A percentile compares a stretch with the other conserved stretches of the same genome.
phyloP scores from a whole-genome alignment of 345 rosid genomes.

The Litchi chinensis region DNA sequence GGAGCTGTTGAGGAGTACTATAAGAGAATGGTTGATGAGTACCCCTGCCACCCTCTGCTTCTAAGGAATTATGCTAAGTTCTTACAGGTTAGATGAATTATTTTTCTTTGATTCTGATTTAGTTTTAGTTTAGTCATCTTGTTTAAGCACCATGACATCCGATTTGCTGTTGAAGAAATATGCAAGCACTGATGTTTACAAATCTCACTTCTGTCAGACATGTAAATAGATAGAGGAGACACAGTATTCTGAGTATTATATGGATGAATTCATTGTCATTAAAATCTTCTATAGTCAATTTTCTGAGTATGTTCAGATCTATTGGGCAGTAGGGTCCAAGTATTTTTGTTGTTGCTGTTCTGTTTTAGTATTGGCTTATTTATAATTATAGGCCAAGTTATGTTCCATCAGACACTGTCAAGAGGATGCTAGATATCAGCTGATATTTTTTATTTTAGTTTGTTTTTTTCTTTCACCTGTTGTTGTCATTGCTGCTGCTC shows the following conservation, averaged over 20 bases:
- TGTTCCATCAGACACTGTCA: not conserved
- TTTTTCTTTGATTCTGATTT: constrained; percentile 8
- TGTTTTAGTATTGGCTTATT: not conserved
- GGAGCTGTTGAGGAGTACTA: constrained; percentile 54
- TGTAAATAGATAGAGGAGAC: not conserved
- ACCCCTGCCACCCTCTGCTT: constrained; percentile 71
- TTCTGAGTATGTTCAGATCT: not conserved
- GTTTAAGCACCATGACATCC: not conserved
- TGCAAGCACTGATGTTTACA: not conserved
- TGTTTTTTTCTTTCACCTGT: no score
- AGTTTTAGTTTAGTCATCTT: not conserved
- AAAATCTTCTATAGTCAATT: not conserved
- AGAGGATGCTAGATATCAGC: not conserved
- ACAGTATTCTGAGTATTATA: no score
- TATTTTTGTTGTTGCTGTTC: not conserved
- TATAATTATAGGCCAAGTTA: not conserved
- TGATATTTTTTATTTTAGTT: not conserved
- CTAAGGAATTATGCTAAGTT: constrained; percentile 70
- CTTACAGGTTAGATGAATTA: constrained; percentile 54
- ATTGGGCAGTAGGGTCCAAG: not conserved
- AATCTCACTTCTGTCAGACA: not conserved
- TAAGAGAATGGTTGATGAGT: constrained; percentile 62
- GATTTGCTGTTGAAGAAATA: not conserved
- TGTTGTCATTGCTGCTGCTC: not conserved
- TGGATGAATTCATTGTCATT: not conserved